These are phyloP conservation scores for Boletus subluridellus DNA, from an alignment of 1,284 basidiomycete species.

Conservation along the genomic window DNA sequence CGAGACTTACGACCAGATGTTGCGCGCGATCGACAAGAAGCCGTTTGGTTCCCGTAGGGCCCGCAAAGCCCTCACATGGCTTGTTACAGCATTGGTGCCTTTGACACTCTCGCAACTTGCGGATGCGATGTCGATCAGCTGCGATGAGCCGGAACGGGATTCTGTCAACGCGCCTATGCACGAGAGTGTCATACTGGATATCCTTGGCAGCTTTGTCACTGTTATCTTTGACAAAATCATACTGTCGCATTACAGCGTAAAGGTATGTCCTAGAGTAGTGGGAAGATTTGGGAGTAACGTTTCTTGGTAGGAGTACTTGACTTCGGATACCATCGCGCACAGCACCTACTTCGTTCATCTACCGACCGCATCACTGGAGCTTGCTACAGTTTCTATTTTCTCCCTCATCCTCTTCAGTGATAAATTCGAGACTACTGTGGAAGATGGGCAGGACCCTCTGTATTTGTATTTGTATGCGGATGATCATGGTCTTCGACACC, in stretches of 20 bases:
- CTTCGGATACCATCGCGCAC: background rate
- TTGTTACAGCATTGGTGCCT: background rate
- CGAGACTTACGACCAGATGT: conserved; percentile 6
- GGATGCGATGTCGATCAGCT: background rate
- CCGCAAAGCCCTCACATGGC: background rate
- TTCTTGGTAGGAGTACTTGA: background rate
- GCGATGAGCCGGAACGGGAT: background rate
- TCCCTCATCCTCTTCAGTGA: background rate
- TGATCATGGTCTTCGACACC: background rate
- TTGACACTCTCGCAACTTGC: background rate
- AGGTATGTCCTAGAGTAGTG: background rate
- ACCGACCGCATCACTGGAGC: background rate
- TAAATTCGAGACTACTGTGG: no score
- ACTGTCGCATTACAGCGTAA: background rate
- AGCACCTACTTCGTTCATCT: background rate
- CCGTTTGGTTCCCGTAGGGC: background rate
- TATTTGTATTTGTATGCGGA: background rate
- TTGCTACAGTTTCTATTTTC: background rate
- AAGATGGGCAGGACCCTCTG: background rate
- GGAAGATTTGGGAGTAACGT: background rate
- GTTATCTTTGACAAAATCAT: background rate
- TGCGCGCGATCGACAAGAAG: background rate
- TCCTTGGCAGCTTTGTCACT: background rate
- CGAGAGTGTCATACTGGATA: background rate
- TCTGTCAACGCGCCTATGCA: background rate